Conservation (phyloP, 2,329 filamentous ascomycete species). For the Knoxdaviesia capensis region DNA sequence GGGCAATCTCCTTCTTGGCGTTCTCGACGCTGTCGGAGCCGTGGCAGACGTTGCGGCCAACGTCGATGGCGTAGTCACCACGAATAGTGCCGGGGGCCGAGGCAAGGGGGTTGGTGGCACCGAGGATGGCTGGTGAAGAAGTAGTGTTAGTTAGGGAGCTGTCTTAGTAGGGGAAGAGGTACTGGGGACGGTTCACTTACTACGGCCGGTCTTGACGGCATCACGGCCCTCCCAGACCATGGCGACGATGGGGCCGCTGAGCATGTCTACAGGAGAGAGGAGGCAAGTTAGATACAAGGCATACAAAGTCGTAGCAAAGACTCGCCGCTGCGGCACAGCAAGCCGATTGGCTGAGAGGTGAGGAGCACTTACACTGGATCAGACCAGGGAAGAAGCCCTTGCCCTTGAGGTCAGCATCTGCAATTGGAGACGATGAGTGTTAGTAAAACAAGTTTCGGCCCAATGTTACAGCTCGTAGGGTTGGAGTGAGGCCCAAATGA, state of each 20-base stretch:
- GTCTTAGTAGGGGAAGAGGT: constrained; percentile 4
- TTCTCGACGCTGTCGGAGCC: constrained; percentile 97
- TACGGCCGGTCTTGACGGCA: constrained; percentile 93
- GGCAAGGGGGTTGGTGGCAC: constrained; percentile 94
- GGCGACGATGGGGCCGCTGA: constrained; percentile 87
- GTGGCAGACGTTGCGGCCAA: constrained; percentile 98
- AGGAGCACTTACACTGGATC: constrained; percentile 55
- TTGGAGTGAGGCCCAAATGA: constrained; percentile 2
- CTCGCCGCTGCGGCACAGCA: background rate
- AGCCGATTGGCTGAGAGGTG: background rate
- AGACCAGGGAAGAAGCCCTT: constrained; percentile 97
- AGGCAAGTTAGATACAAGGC: constrained; percentile 15
- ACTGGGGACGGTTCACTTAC: constrained; percentile 22
- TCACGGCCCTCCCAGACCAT: constrained; percentile 99
- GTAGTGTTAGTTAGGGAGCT: background rate
- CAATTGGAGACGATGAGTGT: no score
- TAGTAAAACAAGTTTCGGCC: no score
- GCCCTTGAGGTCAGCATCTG: constrained; percentile 66
- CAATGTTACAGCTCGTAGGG: constrained; percentile 9
- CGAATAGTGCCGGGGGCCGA: constrained; percentile 96
- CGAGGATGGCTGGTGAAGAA: constrained; percentile 50
- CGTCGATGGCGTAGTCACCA: constrained; percentile 65
- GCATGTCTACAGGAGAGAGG: constrained; percentile 45
- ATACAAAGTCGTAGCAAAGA: background rate
- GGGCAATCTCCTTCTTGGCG: constrained; percentile 97